Percentiles rank a stretch among this genome's conserved stretches.
phyloP scores from a whole-genome alignment of 257 asterid genomes.

The Lycium barbarum region DNA sequence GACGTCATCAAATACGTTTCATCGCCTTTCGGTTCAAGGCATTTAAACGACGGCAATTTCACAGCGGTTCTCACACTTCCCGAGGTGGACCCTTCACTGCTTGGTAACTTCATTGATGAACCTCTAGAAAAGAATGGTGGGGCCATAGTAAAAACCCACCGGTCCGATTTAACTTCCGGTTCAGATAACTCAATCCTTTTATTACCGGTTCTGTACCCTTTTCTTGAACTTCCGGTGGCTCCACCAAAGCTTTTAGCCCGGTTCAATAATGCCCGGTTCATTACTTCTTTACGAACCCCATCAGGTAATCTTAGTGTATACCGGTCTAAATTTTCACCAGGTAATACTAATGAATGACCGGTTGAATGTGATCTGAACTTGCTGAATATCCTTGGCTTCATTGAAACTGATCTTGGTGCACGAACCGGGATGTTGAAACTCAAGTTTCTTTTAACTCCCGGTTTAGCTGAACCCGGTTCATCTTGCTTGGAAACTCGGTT shows the following conservation, averaged over 20 bases:
- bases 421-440: slow-evolving; percentile 38
- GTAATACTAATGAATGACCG: slow-evolving; percentile 81
- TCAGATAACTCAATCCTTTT: slow-evolving; percentile 52
- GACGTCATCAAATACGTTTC: slow-evolving; percentile 49
- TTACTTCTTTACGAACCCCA: slow-evolving; percentile 69
- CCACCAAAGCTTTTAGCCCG: slow-evolving; percentile 58
- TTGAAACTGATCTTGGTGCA: slow-evolving; percentile 55
- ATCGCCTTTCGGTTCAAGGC: slow-evolving; percentile 71
- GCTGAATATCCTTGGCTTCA: slow-evolving; percentile 42
- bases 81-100: slow-evolving; percentile 51
- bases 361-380: slow-evolving; percentile 90
- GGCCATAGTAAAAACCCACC: slow-evolving; percentile 54
- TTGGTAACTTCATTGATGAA: slow-evolving; percentile 55
- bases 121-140: slow-evolving; percentile 56
- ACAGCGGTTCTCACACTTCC: slow-evolving; percentile 43
- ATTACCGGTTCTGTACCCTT: slow-evolving; percentile 49
- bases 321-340: slow-evolving; percentile 71
- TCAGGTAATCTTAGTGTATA: slow-evolving; percentile 74
- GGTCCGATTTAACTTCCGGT: slow-evolving; percentile 57
- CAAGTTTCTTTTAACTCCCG: background rate
- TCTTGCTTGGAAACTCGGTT: slow-evolving; percentile 34
- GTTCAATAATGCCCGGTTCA: slow-evolving; percentile 63
- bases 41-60: slow-evolving; percentile 68
- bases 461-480: background rate
- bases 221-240: slow-evolving; percentile 53